These are phyloP conservation scores for Phyllosticta citrichinensis DNA, from an alignment of 2,329 filamentous ascomycete species.

Conservation along the genomic window DNA sequence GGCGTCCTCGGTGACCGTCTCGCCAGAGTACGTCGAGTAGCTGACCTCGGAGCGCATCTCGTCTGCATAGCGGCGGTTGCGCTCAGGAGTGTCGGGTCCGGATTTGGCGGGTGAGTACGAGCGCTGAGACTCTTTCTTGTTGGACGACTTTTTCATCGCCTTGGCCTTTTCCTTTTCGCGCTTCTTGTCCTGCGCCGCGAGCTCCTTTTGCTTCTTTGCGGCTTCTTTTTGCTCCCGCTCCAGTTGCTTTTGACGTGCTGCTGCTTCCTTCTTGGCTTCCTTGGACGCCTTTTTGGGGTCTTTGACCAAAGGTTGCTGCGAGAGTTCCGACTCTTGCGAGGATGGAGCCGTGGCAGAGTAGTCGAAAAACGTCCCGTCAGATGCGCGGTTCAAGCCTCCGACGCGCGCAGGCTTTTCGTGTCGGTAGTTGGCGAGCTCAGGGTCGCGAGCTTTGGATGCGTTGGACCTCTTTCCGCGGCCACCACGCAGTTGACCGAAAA, in stretches of 20 bases:
- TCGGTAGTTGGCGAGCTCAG: slow-evolving; percentile 71
- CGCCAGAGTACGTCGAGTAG: slow-evolving; percentile 27
- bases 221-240: slow-evolving; percentile 19
- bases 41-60: slow-evolving; percentile 38
- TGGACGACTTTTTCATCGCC: slow-evolving; percentile 29
- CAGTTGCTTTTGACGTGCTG: slow-evolving; percentile 29
- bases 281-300: slow-evolving; percentile 16
- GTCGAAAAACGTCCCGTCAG: slow-evolving; percentile 72
- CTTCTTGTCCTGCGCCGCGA: slow-evolving; percentile 23
- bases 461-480: slow-evolving; percentile 40
- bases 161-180: slow-evolving; percentile 34
- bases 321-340: slow-evolving; percentile 43
- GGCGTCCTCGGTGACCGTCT: slow-evolving; percentile 16
- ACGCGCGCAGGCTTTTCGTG: slow-evolving; percentile 79
- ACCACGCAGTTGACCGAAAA: slow-evolving; percentile 22
- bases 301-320: slow-evolving; percentile 36
- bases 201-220: slow-evolving; percentile 19
- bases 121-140: slow-evolving; percentile 8
- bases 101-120: slow-evolving; percentile 15
- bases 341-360: slow-evolving; percentile 59
- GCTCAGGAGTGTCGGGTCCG: slow-evolving; percentile 3
- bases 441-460: slow-evolving; percentile 42
- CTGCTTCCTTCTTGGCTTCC: slow-evolving; percentile 38
- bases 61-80: slow-evolving; percentile 36
- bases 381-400: slow-evolving; percentile 75